These are phyloP conservation scores for Cercospora zeae-maydis DNA, from an alignment of 2,329 filamentous ascomycete genomes.

Conservation along the genomic window DNA sequence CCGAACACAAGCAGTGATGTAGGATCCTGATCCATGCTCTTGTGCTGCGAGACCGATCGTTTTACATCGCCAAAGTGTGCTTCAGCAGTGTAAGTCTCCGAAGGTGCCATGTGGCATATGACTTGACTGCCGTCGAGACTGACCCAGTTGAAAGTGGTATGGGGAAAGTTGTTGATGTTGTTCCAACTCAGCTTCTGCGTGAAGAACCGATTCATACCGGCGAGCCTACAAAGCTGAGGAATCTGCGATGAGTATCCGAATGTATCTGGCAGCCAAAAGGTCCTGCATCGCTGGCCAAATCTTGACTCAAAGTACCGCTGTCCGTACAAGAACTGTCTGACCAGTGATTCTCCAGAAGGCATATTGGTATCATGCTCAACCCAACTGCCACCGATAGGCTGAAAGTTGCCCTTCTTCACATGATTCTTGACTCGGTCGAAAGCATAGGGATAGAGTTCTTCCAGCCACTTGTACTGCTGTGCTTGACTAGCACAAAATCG, in stretches of 20 bases:
- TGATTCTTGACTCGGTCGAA: constrained; percentile 89
- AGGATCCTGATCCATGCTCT: constrained; percentile 89
- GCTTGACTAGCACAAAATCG: constrained; percentile 90
- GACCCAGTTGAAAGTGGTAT: constrained; percentile 99
- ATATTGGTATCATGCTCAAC: constrained; percentile 98
- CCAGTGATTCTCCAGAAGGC: constrained; percentile 89
- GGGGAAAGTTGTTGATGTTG: constrained; percentile 98
- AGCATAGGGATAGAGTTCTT: constrained; percentile 79
- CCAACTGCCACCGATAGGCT: constrained; percentile 96
- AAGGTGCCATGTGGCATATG: constrained; percentile 93
- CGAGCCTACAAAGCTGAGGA: constrained; percentile 85
- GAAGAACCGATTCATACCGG: constrained; percentile 95
- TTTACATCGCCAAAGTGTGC: constrained; percentile 93
- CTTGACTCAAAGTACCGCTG: constrained; percentile 92
- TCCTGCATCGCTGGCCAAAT: constrained; percentile 82
- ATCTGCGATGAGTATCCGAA: constrained; percentile 96
- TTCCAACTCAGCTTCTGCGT: constrained; percentile 99
- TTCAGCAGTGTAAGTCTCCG: constrained; percentile 91
- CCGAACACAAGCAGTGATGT: constrained; percentile 91
- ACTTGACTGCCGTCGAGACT: constrained; percentile 93
- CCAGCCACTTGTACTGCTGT: constrained; percentile 97
- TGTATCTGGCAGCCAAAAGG: constrained; percentile 97
- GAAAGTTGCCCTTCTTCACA: constrained; percentile 85
- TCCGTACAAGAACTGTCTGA: constrained; percentile 91
- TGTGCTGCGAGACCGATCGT: constrained; percentile 85